Evolutionary conservation across 1,139 yeast species (phyloP), one percentile per base, ranked within the genome.

Genomic region (Blastobotrys illinoisensis): DNA sequence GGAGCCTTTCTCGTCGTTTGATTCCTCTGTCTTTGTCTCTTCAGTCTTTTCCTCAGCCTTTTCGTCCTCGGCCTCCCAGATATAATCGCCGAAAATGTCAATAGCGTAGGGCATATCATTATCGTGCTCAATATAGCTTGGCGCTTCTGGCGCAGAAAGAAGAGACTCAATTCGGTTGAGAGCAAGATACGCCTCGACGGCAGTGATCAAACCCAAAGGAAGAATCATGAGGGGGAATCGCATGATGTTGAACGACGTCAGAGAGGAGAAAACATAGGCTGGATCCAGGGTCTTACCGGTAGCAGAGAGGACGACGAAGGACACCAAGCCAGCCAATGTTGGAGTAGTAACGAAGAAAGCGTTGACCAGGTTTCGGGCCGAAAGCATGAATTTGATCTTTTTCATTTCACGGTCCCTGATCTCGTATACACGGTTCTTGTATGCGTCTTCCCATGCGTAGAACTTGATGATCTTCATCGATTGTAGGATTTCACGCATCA

Each of bases 241-340:
- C 60, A 86, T 74, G 43, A 82, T 78, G 61, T 84, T 84, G 74
- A 89, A 90, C 55, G 88, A 76, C 0, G 95, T 79, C 53, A 90
- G 74, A 11, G 96, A 85, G 0, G 97, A 80, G 66, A 90, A 90
- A n/a, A 89, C 82, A 40, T 79, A 73, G 1, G 89, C 91, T 1
- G 95, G 85, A 57, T 77, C 75, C 60, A 81, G 77, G n/a, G 64
- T 65, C 21, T 75, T 70, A 48, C 77, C 72, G 61, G 87, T 72
- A 57, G 81, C 80, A 71, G 86, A 86, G 57, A 86, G 77, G 0
- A 83, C 84, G 60, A 89, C 79, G 65, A 89, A 90, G 0, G 96
- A 79, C 1, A 83, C 75, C 79, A 86, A 77, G 2, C 95, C 85
- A 0, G 91, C 81, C 58, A 87, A 68, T 18, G 80, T 76, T 0